Conservation (phyloP, 2,329 filamentous ascomycete genomes). For the Penicillium sp. region DNA sequence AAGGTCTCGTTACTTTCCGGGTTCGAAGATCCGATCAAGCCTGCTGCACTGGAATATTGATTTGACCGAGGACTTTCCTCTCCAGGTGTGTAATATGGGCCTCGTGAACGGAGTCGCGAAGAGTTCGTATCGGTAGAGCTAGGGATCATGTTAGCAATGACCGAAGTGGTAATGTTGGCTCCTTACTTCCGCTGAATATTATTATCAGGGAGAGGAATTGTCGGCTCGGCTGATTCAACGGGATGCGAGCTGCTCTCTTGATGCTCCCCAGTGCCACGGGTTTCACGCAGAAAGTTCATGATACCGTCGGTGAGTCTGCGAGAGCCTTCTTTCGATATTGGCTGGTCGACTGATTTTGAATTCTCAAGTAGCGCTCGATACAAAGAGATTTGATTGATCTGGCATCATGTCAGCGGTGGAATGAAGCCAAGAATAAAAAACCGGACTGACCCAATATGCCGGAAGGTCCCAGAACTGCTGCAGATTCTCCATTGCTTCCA, state of each 20-base stretch:
- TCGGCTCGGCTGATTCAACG: neutral
- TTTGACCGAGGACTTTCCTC: neutral
- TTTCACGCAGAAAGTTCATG: slow-evolving; percentile 4
- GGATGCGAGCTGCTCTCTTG: neutral
- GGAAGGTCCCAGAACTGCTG: neutral
- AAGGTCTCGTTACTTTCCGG: neutral
- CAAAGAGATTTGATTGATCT: neutral
- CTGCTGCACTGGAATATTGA: neutral
- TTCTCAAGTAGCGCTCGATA: neutral
- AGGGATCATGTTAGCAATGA: neutral
- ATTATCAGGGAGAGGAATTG: neutral
- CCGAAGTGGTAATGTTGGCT: neutral
- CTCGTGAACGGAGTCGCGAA: neutral
- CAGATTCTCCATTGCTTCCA: slow-evolving; percentile 1
- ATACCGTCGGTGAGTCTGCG: slow-evolving; percentile 1
- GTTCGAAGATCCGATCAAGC: neutral
- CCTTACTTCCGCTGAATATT: neutral
- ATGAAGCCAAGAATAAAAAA: too few relatives aligned
- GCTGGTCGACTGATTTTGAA: neutral
- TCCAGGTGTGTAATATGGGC: neutral
- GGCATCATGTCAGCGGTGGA: neutral
- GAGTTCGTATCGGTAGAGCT: neutral
- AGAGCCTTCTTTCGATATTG: neutral
- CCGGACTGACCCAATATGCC: neutral
- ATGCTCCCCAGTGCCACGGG: neutral